Percentiles rank a stretch among this genome's conserved stretches.
Conservation (phyloP, 345 rosid species). For the Raphanus sativus region DNA sequence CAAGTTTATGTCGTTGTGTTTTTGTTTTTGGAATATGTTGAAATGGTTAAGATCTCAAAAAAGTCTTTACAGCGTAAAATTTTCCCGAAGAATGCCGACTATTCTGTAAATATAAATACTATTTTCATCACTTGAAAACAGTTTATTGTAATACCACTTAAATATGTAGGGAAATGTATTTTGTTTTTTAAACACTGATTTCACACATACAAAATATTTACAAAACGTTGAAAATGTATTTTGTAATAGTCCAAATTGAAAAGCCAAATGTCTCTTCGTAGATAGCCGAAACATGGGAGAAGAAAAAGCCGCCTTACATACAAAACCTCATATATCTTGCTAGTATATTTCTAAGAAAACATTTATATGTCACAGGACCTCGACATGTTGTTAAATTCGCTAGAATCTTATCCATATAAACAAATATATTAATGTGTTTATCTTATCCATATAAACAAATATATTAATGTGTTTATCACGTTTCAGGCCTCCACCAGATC, state of each 20-base stretch:
- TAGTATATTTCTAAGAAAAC: not conserved
- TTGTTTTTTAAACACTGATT: not conserved
- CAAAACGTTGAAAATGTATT: slow-evolving; percentile 13
- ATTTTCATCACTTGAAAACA: too few relatives aligned
- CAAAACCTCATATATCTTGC: not conserved
- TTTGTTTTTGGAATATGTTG: too few relatives aligned
- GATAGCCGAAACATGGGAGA: slow-evolving; percentile 32
- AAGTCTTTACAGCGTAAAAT: too few relatives aligned
- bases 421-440: not conserved
- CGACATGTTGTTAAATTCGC: slow-evolving; percentile 28
- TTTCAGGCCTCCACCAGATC: too few relatives aligned
- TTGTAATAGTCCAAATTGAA: slow-evolving; percentile 24
- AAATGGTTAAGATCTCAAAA: too few relatives aligned
- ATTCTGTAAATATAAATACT: too few relatives aligned
- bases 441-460: too few relatives aligned
- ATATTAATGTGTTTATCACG: too few relatives aligned
- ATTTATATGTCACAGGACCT: slow-evolving; percentile 12
- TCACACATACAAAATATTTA: slow-evolving; percentile 1
- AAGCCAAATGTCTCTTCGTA: slow-evolving; percentile 41
- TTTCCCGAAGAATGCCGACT: too few relatives aligned
- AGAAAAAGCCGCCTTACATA: slow-evolving; percentile 17
- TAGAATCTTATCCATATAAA: slow-evolving; percentile 27
- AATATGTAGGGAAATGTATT: too few relatives aligned
- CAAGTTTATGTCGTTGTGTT: too few relatives aligned
- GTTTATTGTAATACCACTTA: too few relatives aligned